Evolutionary conservation across 169 alveolate species (phyloP).

Genomic region (Cryptosporidium tyzzeri): DNA sequence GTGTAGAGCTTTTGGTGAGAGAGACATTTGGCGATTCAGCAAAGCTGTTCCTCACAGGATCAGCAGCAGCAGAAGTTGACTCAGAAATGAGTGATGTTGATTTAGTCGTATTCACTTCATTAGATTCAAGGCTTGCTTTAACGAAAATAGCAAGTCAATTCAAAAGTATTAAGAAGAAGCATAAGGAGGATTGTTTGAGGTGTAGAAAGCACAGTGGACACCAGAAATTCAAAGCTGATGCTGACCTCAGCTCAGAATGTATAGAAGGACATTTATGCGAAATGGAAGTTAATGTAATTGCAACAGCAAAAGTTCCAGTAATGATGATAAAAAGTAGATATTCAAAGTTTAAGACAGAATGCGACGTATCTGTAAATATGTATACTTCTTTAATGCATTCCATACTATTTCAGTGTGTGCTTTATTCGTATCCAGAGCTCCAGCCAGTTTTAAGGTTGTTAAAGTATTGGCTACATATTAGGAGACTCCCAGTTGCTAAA

Average conservation of each 20-base stretch:
- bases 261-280: constrained; percentile 76
- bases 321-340: constrained; percentile 80
- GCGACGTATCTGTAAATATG: constrained; percentile 90
- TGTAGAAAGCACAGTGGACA: not conserved
- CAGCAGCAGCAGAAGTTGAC: constrained; percentile 87
- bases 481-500: constrained; percentile 89
- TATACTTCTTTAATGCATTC: constrained; percentile 88
- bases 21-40: constrained; percentile 80
- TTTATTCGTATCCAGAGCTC: constrained; percentile 85
- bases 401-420: constrained; percentile 83
- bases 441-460: constrained; percentile 87
- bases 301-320: constrained; percentile 91
- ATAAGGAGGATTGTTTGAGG: constrained; percentile 34
- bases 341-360: constrained; percentile 84
- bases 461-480: constrained; percentile 86
- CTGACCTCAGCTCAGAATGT: constrained; percentile 40
- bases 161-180: constrained; percentile 77
- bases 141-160: constrained; percentile 80
- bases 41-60: constrained; percentile 82
- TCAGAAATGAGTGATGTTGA: constrained; percentile 84
- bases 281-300: constrained; percentile 85
- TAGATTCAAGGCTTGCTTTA: constrained; percentile 77
- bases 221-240: constrained; percentile 6
- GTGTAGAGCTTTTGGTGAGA: constrained; percentile 73
- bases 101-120: constrained; percentile 79